Evolutionary conservation across 345 rosid species (phyloP).

Genomic region (Hibiscus tridactylites): DNA sequence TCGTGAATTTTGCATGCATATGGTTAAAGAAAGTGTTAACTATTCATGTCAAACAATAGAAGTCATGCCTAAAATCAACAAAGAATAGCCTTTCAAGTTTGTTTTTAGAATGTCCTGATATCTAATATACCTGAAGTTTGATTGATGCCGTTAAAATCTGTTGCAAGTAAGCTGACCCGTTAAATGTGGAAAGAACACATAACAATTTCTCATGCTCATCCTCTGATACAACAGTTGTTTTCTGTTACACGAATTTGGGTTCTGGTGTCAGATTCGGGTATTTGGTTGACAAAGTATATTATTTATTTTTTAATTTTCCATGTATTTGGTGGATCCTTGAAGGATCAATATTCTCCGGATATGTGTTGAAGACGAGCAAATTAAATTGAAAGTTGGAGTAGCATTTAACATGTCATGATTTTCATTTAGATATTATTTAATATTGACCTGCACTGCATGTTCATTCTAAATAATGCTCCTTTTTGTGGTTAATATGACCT

Average conservation of each 20-base stretch:
- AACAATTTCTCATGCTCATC: not conserved
- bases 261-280: not conserved
- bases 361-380: not conserved
- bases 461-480: not conserved
- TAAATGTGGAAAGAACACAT: not conserved
- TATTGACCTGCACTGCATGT: not conserved
- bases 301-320: not conserved
- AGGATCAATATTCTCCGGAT: not conserved
- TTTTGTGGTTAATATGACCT: conserved; percentile 13
- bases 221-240: not conserved
- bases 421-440: not conserved
- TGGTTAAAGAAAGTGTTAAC: not conserved
- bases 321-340: not conserved
- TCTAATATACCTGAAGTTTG: not conserved
- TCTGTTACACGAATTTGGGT: not conserved
- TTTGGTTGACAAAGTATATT: no score
- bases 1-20: not conserved
- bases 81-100: not conserved
- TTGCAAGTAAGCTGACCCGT: not conserved
- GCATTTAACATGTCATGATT: not conserved
- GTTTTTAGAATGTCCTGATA: not conserved
- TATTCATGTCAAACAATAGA: not conserved
- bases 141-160: not conserved
- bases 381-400: not conserved
- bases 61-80: not conserved